Base-by-base conservation (phyloP, 2,329 filamentous ascomycete species). In the Pseudogymnoascus sp. region DNA sequence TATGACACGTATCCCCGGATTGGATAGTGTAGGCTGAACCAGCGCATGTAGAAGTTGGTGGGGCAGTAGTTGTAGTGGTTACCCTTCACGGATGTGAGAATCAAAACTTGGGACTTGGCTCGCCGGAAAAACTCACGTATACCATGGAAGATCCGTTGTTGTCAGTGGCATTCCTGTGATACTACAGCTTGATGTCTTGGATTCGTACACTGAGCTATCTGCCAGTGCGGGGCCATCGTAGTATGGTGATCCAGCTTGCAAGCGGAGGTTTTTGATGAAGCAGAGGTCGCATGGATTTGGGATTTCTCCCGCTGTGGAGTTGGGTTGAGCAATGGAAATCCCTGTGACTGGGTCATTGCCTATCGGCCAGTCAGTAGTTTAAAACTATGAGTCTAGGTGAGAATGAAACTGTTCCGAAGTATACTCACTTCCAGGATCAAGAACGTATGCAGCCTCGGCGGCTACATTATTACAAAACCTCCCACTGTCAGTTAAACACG, bases 401-500 rank as follows among this genome's bases (percentile, higher is more conserved):
- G 11, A 43, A 23, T 12, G 23, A 23, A 43, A 23, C 18, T 43
- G 12, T 14, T 23, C 16, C 7, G 21, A 21, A 61, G 9, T 21
- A 35, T 25, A 33, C 59, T 33, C n/a, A 61, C 59, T 43, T 25
- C 40, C 31, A 14, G 59, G 62, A 5, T 63, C 62, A 52, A 35
- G 58, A n/a, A 43, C 28, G 14, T 59, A 45, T 25, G 62, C 62
- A 40, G 58, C 41, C n/a, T 63, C 58, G 12, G 62, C 62, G 31
- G 62, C 62, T 43, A 61, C 58, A 18, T 49, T 43, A 52, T 63
- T 61, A 61, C 64, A 65, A 35, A 59, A 65, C 33, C 59, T 41
- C 18, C 45, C 63, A 23, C 18, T 23, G 18, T 65, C 64, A 58
- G 43, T 62, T 61, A 65, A 61, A 33, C 64, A 65, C 9, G 64